Base-by-base conservation (phyloP, 2,329 filamentous ascomycete species). In the Alternaria alternata region DNA sequence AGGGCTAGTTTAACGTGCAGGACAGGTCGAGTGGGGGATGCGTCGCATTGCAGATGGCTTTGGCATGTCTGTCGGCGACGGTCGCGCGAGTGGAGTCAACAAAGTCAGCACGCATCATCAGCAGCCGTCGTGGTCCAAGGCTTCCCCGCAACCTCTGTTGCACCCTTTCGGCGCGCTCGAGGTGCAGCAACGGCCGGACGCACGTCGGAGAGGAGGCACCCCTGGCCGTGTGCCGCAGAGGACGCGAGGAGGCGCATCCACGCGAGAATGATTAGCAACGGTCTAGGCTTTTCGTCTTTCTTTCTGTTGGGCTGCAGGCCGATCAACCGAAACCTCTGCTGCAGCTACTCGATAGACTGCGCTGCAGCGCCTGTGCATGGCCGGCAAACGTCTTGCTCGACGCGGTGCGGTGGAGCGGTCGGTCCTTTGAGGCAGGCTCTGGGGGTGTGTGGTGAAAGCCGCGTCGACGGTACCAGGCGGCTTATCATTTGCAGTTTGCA, bases 1-100 rank as follows among this genome's bases (percentile, higher is more conserved):
- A 46, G 56, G 54, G 48, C 69, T 69, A 70, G 64, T 36, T 32
- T n/a, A 57, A 61, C 54, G 55, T 59, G 67, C 65, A 69, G 59
- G 24, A 42, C 51, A 30, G 28, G 59, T 59, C 22, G 42, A 38
- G 57, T 51, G 51, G 54, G 22, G 53, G 18, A 34, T 43, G 46
- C 30, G 34, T 47, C 18, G 55, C 41, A 30, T 14, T 43, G 47
- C 54, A 57, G 39, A 24, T 51, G 47, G 39, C n/a, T 42, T 18
- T 22, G 18, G 44, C 34, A 28, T 42, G 12, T 28, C 28, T 26
- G 53, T 24, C 43, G 24, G 24, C 24, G 24, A 26, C 24, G 24
- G 24, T 26, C 24, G 24, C 30, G 14, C 38, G 36, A n/a, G 30
- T 5, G 28, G 46, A 51, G 12, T 34, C 46, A 26, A 41, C n/a